Base-by-base conservation (phyloP, 306 rosid species). In the Macrotyloma uniflorum region DNA sequence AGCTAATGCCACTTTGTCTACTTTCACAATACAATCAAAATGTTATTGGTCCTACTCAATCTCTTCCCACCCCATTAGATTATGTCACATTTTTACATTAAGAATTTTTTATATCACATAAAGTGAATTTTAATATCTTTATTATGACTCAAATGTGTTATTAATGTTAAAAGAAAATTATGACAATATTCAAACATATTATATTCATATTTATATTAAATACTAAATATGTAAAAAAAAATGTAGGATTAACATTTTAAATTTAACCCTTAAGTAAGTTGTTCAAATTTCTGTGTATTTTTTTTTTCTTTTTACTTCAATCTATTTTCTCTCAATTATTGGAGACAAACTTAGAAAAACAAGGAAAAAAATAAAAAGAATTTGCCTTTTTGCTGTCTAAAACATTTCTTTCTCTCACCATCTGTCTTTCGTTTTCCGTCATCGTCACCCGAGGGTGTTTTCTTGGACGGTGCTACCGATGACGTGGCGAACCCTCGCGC, bases 401-500 rank as follows among this genome's bases (percentile, higher is more conserved):
- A 8, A 50, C 68, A 70, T 14, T 24, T 59, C 19, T 85, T 46
- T 67, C 79, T 62, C 67, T 38, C 35, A 1, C 57, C 65, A 13
- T 84, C 72, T 11, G n/a, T n/a, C 32, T 78, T 46, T 71, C 82
- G 43, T 14, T 24, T 66, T 63, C 62, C 33, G 79, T 81, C 77
- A 20, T 28, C 58, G 71, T 65, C 82, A 30, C 67, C 76, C 50
- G 15, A 1, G 28, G 32, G 43, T 30, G 74, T 51, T 42, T 33
- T 36, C 26, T 54, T 80, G 75, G 74, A 75, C 79, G 74, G 83
- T 76, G 83, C 70, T 8, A 47, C 86, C 26, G 85, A 65, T 71
- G 61, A 87, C 89, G 87, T 85, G 90, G 84, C 82, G 1, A 70
- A 16, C 12, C 28, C 51, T 16, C 32, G 1, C 8, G 67, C 53